Conservation (phyloP, 2,329 filamentous ascomycete genomes). For the Aspergillus calidoustus region DNA sequence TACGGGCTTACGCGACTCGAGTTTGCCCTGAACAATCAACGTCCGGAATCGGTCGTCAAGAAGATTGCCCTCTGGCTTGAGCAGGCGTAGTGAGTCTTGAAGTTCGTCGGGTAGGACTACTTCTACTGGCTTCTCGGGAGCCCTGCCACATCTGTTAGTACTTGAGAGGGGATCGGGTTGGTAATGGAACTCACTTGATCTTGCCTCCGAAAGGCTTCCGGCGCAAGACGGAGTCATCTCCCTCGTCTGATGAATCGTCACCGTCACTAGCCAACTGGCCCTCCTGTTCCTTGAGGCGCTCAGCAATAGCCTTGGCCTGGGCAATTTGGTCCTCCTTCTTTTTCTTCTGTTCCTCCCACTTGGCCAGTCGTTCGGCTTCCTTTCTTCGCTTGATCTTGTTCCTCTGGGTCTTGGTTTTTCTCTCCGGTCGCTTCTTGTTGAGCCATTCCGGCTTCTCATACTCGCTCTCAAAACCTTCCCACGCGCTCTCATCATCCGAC, state of each 20-base stretch:
- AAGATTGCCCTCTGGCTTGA: slow-evolving; percentile 95
- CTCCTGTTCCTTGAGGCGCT: slow-evolving; percentile 53
- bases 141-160: slow-evolving; percentile 27
- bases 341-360: slow-evolving; percentile 76
- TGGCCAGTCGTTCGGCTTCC: slow-evolving; percentile 77
- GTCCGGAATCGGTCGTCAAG: slow-evolving; percentile 90
- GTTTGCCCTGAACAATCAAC: slow-evolving; percentile 83
- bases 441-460: slow-evolving; percentile 69
- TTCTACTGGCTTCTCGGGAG: slow-evolving; percentile 77
- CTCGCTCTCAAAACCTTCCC: slow-evolving; percentile 87
- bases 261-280: slow-evolving; percentile 42
- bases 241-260: slow-evolving; percentile 53
- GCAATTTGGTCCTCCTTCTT: slow-evolving; percentile 73
- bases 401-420: slow-evolving; percentile 84
- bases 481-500: slow-evolving; percentile 88
- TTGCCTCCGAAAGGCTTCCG: slow-evolving; percentile 74
- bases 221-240: slow-evolving; percentile 68
- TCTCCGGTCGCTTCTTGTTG: slow-evolving; percentile 74
- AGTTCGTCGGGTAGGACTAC: slow-evolving; percentile 81
- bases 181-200: slow-evolving; percentile 43
- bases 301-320: slow-evolving; percentile 71
- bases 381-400: slow-evolving; percentile 90
- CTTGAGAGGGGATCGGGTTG: slow-evolving; percentile 24
- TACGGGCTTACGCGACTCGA: slow-evolving; percentile 80
- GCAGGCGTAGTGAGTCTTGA: slow-evolving; percentile 75